phyloP scores from a whole-genome alignment of 2,329 filamentous ascomycete genomes.

The Pseudopyricularia cyperi region DNA sequence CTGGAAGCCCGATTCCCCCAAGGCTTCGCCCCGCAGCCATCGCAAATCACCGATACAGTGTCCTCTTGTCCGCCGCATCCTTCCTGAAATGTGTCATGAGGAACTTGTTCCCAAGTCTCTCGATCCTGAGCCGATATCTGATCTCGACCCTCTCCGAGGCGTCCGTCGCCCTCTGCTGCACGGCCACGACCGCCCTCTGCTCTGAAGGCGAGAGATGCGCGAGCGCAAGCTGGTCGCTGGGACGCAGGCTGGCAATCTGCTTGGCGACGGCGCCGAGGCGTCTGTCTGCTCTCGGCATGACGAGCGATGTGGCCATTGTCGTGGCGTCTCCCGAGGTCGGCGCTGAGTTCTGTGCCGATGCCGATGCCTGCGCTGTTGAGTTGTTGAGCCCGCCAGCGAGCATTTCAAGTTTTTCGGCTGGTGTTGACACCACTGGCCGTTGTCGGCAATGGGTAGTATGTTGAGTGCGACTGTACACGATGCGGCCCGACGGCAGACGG shows the following conservation, averaged over 20 bases:
- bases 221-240: slow-evolving; percentile 13
- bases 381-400: not conserved
- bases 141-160: slow-evolving; percentile 6
- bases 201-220: slow-evolving; percentile 15
- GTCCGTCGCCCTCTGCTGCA: slow-evolving; percentile 11
- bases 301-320: not conserved
- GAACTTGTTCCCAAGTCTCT: slow-evolving; percentile 1
- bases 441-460: not conserved
- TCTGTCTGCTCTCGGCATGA: not conserved
- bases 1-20: no score
- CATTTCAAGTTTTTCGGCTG: not conserved
- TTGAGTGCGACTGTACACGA: slow-evolving; percentile 11
- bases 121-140: not conserved
- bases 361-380: not conserved
- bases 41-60: not conserved
- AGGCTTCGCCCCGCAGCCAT: no score
- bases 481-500: slow-evolving; percentile 21
- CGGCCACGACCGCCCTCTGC: slow-evolving; percentile 15
- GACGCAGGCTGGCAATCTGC: slow-evolving; percentile 14
- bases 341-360: no score
- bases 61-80: slow-evolving; percentile 3
- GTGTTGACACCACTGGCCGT: not conserved
- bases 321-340: no score
- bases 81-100: slow-evolving; percentile 1
- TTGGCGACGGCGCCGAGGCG: not conserved